Percentiles rank a stretch among this genome's conserved stretches.
Conservation (phyloP, 768 basidiomycete species). For the Sporobolomyces phaffii region DNA sequence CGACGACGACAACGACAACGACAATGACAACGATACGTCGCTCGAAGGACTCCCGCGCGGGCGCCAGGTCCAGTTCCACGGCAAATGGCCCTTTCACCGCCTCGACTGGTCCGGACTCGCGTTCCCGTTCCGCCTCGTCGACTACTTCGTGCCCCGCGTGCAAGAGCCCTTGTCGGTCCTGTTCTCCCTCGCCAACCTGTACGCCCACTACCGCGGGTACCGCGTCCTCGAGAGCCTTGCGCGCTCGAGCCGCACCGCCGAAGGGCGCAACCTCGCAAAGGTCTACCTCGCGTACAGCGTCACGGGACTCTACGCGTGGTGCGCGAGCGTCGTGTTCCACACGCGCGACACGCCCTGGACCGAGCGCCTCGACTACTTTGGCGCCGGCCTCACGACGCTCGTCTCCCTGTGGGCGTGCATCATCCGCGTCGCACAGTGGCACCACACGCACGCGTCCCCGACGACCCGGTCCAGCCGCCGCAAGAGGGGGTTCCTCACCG, state of each 20-base stretch:
- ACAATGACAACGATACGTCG: not conserved
- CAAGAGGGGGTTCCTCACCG: conserved; percentile 38
- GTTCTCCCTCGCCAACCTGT: conserved; percentile 82
- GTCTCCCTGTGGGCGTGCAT: conserved; percentile 71
- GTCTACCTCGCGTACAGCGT: conserved; percentile 60
- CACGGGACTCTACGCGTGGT: conserved; percentile 80
- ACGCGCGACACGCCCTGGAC: conserved; percentile 79
- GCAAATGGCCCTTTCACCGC: conserved; percentile 96
- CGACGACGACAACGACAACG: not conserved
- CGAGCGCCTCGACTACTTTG: conserved; percentile 91
- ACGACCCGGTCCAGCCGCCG: no score
- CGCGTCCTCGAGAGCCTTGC: conserved; percentile 47
- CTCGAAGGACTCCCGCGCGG: conserved; percentile 39
- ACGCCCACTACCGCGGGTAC: conserved; percentile 63
- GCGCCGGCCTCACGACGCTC: conserved; percentile 76
- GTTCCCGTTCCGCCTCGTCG: conserved; percentile 15
- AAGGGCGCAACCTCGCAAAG: conserved; percentile 8
- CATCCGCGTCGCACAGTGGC: conserved; percentile 70
- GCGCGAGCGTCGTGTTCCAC: conserved; percentile 87
- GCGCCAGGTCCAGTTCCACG: conserved; percentile 70
- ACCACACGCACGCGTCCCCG: conserved; percentile 46
- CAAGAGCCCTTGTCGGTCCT: conserved; percentile 90
- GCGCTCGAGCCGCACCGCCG: conserved; percentile 1
- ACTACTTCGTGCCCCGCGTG: conserved; percentile 54
- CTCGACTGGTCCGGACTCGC: conserved; percentile 45